Evolutionary conservation across 2,329 filamentous ascomycete species (phyloP).

Genomic region (Aspergillus sp.): DNA sequence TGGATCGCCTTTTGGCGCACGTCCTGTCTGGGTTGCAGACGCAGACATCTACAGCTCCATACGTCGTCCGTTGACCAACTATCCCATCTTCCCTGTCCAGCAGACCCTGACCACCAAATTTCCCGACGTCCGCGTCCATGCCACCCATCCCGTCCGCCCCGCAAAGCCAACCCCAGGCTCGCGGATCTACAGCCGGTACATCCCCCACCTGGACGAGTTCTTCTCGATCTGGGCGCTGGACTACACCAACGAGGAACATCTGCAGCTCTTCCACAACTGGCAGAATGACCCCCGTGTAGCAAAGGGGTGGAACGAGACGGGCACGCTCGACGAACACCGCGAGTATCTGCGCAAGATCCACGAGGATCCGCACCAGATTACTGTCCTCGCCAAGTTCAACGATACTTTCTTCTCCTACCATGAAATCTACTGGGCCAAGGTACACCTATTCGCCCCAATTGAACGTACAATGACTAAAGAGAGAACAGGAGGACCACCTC

Average conservation of each 20-base stretch:
- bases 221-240: slow-evolving; percentile 75
- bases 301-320: slow-evolving; percentile 74
- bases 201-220: slow-evolving; percentile 69
- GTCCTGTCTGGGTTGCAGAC: slow-evolving; percentile 57
- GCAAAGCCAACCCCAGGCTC: slow-evolving; percentile 67
- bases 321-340: slow-evolving; percentile 68
- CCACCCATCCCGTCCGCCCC: slow-evolving; percentile 66
- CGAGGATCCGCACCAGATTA: slow-evolving; percentile 66
- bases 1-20: slow-evolving; percentile 61
- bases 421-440: slow-evolving; percentile 74
- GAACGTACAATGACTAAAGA: no score
- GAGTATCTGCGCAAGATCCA: slow-evolving; percentile 66
- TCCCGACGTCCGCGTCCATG: slow-evolving; percentile 48
- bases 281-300: slow-evolving; percentile 80
- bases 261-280: slow-evolving; percentile 71
- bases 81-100: slow-evolving; percentile 26
- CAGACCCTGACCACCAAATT: slow-evolving; percentile 46
- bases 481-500: slow-evolving; percentile 59
- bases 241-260: slow-evolving; percentile 58
- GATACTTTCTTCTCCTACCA: slow-evolving; percentile 71
- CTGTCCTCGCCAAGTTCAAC: slow-evolving; percentile 67
- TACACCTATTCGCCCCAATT: no score
- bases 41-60: slow-evolving; percentile 27
- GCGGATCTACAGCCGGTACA: slow-evolving; percentile 72
- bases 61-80: slow-evolving; percentile 19